Base-by-base conservation (phyloP, 129 eudicot genomes). In the Chrysanthemum lavandulifolium region DNA sequence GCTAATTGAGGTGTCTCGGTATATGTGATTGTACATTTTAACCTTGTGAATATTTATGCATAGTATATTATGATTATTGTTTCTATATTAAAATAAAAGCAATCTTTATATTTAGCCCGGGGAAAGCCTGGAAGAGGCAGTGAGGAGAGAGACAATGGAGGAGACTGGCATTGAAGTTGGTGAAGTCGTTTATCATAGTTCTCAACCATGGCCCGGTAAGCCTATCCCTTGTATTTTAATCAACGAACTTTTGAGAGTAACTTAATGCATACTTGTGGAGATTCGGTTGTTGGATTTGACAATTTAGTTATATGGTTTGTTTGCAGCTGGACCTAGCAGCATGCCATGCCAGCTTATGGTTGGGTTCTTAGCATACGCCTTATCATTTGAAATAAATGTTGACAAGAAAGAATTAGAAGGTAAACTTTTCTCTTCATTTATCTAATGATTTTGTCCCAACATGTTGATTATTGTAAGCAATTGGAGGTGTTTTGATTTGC, bases 161-260 rank as follows among this genome's bases (percentile, higher is more conserved):
- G 97, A 91, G 78, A 80, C 95, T 48, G 97, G 97, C 54, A 82
- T 88, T 80, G 96, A 91, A 75, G 92, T 91, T 58, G 97, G 92
- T 12, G 91, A 91, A 71, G 92, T 88, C 55, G 76, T 84, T 70
- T 91, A 91, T 73, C 95, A 91, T 79, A 91, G 97, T 69, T 91
- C 97, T 80, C 97, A 91, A 78, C 97, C 92, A 64, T 91, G 97
- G 95, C 97, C 97, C 25, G 91, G 97, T 90, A 78, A 51, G 60
- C 18, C 55, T 74, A 2, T 68, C 6, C 71, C 31, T 0, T 71
- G n/a, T 25, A 23, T 23, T 13, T 11, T 2, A 18, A 33, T 15
- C 36, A 43, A 58, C 33, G 11, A 4, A 27, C 43, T 11, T 21
- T 13, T 6, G 1, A 31, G 36, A 14, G 43, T 6, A 27, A 63